These are phyloP conservation scores for Alternaria conjuncta DNA, from an alignment of 2,329 filamentous ascomycete species.

Conservation along the genomic window DNA sequence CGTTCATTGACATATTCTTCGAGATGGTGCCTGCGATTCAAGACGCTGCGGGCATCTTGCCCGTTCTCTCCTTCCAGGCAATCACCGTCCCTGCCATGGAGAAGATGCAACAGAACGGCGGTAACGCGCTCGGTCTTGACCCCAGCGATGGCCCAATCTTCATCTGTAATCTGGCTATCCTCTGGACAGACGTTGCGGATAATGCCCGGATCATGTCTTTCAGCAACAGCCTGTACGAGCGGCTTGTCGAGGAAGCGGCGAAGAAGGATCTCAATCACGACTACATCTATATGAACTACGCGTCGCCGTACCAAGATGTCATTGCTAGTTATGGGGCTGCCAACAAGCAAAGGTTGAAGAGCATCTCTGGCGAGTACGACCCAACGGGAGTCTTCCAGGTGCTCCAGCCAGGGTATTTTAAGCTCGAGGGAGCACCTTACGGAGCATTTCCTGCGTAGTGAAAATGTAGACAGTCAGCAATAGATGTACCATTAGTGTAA, in stretches of 20 bases:
- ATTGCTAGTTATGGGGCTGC: conserved; percentile 50
- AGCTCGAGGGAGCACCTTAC: conserved; percentile 27
- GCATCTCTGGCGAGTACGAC: conserved; percentile 22
- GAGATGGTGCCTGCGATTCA: conserved; percentile 27
- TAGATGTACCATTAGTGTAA: background rate
- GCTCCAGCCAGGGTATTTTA: conserved; percentile 31
- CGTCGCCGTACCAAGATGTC: conserved; percentile 51
- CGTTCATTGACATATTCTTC: conserved; percentile 30
- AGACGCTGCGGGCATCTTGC: conserved; percentile 29
- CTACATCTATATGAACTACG: conserved; percentile 58
- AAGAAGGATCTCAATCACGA: conserved; percentile 18
- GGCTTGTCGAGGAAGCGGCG: conserved; percentile 15
- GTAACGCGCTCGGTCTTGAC: conserved; percentile 41
- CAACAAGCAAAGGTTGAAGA: conserved; percentile 38
- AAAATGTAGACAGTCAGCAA: background rate
- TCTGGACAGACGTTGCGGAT: conserved; percentile 33
- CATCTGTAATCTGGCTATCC: conserved; percentile 26
- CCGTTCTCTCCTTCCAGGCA: conserved; percentile 35
- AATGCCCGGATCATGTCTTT: conserved; percentile 31
- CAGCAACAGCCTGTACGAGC: conserved; percentile 25
- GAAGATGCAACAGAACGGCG: conserved; percentile 36
- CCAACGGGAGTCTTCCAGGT: conserved; percentile 26
- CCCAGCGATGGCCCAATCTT: conserved; percentile 27
- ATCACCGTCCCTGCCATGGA: conserved; percentile 32
- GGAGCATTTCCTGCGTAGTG: conserved; percentile 8